Conservation (phyloP, 2,329 filamentous ascomycete species). For the Diaporthe vexans region DNA sequence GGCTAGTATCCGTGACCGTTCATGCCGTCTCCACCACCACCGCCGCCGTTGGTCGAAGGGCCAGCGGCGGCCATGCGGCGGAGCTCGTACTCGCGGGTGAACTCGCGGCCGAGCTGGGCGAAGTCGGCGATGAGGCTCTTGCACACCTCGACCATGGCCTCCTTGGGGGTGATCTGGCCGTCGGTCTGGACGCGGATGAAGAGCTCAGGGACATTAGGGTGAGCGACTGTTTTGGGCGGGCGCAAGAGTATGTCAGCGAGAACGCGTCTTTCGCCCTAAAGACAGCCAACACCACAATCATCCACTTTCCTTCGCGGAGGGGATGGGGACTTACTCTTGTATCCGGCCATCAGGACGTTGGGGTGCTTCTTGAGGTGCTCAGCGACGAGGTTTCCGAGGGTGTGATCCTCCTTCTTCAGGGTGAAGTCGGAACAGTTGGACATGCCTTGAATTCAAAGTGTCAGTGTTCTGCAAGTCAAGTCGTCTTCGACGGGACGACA, state of each 20-base stretch:
- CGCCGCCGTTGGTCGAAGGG: constrained; percentile 62
- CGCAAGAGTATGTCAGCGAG: background rate
- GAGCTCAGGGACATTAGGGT: constrained; percentile 73
- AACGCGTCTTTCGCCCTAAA: too few relatives aligned
- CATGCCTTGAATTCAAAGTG: constrained; percentile 72
- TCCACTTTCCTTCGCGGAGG: background rate
- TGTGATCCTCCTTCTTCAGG: constrained; percentile 97
- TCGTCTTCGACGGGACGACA: background rate
- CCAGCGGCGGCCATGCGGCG: constrained; percentile 84
- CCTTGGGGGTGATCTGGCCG: constrained; percentile 87
- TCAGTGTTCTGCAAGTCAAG: constrained; percentile 32
- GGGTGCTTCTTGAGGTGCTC: constrained; percentile 87
- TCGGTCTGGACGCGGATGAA: constrained; percentile 91
- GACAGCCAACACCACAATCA: too few relatives aligned
- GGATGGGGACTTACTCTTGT: constrained; percentile 75
- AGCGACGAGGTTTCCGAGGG: constrained; percentile 89
- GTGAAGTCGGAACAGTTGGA: constrained; percentile 96
- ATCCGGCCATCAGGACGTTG: constrained; percentile 90
- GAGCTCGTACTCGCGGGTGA: constrained; percentile 92
- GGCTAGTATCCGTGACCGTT: constrained; percentile 46
- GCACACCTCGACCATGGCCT: constrained; percentile 85
- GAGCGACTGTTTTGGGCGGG: constrained; percentile 59
- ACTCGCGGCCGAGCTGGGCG: constrained; percentile 84
- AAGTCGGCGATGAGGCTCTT: constrained; percentile 87
- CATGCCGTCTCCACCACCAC: constrained; percentile 41